phyloP scores from a whole-genome alignment of 225 moss, liverwort and hornwort species.

The Sphagnum contortum region DNA sequence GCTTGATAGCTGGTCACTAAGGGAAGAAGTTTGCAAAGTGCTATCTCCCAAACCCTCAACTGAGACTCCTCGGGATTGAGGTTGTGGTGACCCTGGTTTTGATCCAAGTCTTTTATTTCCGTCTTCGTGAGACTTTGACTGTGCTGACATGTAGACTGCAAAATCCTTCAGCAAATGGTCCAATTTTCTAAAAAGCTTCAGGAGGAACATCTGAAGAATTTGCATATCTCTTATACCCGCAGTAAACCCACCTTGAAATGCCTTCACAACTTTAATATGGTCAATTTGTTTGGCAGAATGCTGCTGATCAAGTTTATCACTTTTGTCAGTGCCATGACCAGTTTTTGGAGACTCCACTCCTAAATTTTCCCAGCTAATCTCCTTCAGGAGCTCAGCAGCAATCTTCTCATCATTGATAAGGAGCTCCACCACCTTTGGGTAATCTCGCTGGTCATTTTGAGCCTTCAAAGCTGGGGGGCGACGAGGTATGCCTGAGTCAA shows the following conservation, averaged over 20 bases:
- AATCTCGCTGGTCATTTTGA: slow-evolving; percentile 68
- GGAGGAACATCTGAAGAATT: slow-evolving; percentile 57
- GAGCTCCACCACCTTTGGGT: slow-evolving; percentile 75
- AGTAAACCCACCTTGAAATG: slow-evolving; percentile 64
- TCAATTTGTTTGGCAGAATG: slow-evolving; percentile 13
- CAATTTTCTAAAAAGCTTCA: slow-evolving; percentile 63
- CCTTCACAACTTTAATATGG: slow-evolving; percentile 57
- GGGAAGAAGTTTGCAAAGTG: neutral
- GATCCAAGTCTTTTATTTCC: slow-evolving; percentile 35
- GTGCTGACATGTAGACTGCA: slow-evolving; percentile 59
- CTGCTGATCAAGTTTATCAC: too few species aligned
- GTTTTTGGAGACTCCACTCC: slow-evolving; percentile 7
- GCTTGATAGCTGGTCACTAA: neutral
- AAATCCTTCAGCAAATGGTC: slow-evolving; percentile 72
- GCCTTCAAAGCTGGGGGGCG: slow-evolving; percentile 69
- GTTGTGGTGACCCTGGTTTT: slow-evolving; percentile 2
- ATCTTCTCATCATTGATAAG: slow-evolving; percentile 66
- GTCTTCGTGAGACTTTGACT: slow-evolving; percentile 16
- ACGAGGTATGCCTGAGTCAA: slow-evolving; percentile 88
- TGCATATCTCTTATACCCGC: slow-evolving; percentile 71
- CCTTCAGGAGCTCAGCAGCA: slow-evolving; percentile 56
- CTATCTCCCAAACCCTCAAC: neutral
- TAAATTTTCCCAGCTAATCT: slow-evolving; percentile 56
- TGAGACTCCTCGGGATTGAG: neutral
- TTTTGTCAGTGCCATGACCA: too few species aligned